Percentiles rank a stretch among this genome's conserved stretches.
Conservation (phyloP, 805 yeast genomes). For the Candida maris region DNA sequence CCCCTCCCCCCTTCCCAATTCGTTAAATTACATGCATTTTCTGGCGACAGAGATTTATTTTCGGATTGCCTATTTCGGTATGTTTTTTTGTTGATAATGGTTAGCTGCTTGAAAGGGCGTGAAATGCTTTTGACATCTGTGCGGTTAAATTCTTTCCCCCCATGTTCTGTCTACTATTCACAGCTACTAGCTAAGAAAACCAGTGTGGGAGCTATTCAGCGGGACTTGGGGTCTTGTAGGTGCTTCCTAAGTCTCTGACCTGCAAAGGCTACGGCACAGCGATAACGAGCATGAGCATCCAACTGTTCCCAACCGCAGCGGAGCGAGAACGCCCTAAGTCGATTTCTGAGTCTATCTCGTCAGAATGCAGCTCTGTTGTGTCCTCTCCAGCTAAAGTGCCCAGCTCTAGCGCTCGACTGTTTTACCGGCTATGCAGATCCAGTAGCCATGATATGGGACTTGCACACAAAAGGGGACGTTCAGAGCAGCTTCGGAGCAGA, state of each 20-base stretch:
- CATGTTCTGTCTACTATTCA: no score
- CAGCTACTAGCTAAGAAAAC: no score
- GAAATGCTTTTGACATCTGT: background rate
- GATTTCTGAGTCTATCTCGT: background rate
- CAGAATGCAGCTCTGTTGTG: background rate
- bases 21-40: slow-evolving; percentile 2
- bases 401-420: background rate
- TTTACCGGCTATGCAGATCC: slow-evolving; percentile 1
- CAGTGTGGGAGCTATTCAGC: no score
- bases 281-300: background rate
- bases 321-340: background rate
- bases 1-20: background rate
- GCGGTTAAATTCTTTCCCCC: no score
- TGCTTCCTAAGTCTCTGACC: no score
- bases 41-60: background rate
- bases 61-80: slow-evolving; percentile 4
- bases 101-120: no score
- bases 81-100: background rate
- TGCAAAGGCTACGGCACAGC: no score
- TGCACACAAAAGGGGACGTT: slow-evolving; percentile 1
- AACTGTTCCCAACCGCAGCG: background rate
- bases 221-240: no score
- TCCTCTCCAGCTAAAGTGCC: background rate
- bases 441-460: background rate
- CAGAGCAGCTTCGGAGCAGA: slow-evolving; percentile 2